Conservation (phyloP, 2,329 filamentous ascomycete species). For the Neopestalotiopsis sp. region DNA sequence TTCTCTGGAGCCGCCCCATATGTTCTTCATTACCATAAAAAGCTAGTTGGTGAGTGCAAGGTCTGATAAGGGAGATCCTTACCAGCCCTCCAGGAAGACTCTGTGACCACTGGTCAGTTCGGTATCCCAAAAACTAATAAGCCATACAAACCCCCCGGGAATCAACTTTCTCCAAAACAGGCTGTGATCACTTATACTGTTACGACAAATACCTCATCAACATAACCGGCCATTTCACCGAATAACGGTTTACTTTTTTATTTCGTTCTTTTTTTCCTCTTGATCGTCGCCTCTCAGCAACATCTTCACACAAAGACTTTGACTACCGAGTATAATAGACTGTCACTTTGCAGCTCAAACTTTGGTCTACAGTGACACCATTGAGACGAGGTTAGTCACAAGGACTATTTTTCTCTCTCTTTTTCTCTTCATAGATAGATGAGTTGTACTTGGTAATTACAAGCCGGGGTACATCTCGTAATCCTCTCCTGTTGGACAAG, state of each 20-base stretch:
- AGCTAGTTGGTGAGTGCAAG: conserved; percentile 14
- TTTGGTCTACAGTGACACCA: neutral
- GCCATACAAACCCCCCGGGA: conserved; percentile 14
- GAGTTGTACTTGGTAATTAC: neutral
- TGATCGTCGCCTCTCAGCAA: neutral
- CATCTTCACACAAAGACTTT: neutral
- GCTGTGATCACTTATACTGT: conserved; percentile 9
- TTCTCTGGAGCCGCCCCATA: conserved; percentile 7
- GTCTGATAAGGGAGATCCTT: conserved; percentile 13
- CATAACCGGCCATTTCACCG: neutral
- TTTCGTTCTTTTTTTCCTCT: neutral
- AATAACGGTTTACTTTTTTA: neutral
- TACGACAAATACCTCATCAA: conserved; percentile 7
- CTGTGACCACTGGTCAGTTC: conserved; percentile 3
- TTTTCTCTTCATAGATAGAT: neutral
- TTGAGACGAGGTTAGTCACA: neutral
- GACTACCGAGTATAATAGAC: conserved; percentile 4
- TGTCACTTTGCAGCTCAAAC: conserved; percentile 16
- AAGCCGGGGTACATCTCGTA: neutral
- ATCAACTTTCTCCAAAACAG: neutral
- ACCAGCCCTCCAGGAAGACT: neutral
- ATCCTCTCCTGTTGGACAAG: neutral
- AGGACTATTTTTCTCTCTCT: conserved; percentile 32
- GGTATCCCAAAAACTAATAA: conserved; percentile 16
- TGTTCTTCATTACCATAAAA: conserved; percentile 15